phyloP scores from a whole-genome alignment of 208 protist genomes.

The Trypanosoma theileri region DNA sequence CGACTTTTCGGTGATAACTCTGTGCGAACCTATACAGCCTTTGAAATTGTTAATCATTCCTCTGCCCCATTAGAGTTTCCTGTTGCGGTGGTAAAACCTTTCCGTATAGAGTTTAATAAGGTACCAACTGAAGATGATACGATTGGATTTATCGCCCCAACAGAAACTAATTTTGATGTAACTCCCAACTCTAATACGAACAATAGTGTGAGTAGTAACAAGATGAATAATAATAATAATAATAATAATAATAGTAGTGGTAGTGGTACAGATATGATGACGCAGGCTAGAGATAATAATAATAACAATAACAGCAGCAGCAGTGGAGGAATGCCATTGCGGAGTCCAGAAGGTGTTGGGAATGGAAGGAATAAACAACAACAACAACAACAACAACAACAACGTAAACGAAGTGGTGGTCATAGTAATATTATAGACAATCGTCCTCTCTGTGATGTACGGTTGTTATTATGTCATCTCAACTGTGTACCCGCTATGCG shows the following conservation, averaged over 20 bases:
- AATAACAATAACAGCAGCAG: background rate
- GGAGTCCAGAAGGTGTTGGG: background rate
- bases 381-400: slow-evolving; percentile 12
- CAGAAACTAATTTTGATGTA: background rate
- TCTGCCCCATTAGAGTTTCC: slow-evolving; percentile 82
- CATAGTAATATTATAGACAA: background rate
- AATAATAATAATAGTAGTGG: background rate
- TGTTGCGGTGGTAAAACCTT: slow-evolving; percentile 78
- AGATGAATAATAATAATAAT: background rate
- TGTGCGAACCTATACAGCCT: slow-evolving; percentile 50
- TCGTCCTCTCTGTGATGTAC: slow-evolving; percentile 52
- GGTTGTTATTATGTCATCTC: slow-evolving; percentile 71
- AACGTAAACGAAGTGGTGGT: background rate
- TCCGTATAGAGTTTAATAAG: slow-evolving; percentile 70
- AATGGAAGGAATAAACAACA: slow-evolving; percentile 1
- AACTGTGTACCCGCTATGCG: slow-evolving; percentile 53
- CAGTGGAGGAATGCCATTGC: background rate
- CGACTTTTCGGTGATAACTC: slow-evolving; percentile 71
- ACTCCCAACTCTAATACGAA: background rate
- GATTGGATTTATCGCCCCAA: background rate
- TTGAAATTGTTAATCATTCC: slow-evolving; percentile 79
- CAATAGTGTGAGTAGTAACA: background rate
- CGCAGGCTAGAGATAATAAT: background rate
- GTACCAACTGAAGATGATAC: slow-evolving; percentile 6
- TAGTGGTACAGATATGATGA: background rate